These are phyloP conservation scores for Solanum piurae DNA, from an alignment of 257 asterid genomes.

Conservation along the genomic window DNA sequence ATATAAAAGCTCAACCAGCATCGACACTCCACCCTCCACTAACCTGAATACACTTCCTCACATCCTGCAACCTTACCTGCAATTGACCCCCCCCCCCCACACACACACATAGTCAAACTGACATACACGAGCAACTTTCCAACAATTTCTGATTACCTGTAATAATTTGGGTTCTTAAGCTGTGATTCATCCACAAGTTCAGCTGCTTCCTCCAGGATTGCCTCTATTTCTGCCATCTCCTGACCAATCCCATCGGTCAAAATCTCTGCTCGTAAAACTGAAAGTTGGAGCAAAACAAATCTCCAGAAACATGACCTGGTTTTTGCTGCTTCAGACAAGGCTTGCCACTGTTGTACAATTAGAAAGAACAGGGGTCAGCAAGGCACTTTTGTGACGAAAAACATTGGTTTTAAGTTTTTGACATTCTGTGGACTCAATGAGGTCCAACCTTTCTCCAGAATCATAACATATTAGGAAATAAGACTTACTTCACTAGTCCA, in stretches of 20 bases:
- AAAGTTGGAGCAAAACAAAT: slow-evolving; percentile 75
- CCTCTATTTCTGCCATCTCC: slow-evolving; percentile 89
- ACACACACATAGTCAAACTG: not conserved
- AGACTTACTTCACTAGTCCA: not conserved
- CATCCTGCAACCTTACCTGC: not conserved
- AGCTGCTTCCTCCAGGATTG: slow-evolving; percentile 93
- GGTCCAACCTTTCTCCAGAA: not conserved
- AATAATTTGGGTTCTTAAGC: slow-evolving; percentile 81
- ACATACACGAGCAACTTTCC: not conserved
- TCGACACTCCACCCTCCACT: not conserved
- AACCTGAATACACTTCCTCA: not conserved
- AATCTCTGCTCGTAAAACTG: slow-evolving; percentile 57
- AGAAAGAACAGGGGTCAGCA: slow-evolving; percentile 16
- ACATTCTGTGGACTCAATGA: not conserved
- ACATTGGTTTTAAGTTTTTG: not conserved
- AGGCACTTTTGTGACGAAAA: not conserved
- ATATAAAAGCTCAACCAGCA: not conserved
- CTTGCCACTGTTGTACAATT: slow-evolving; percentile 62
- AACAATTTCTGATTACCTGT: slow-evolving; percentile 43
- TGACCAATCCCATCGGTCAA: slow-evolving; percentile 55
- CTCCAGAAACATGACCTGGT: slow-evolving; percentile 82
- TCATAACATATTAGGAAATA: not conserved
- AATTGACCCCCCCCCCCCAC: not conserved
- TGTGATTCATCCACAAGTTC: slow-evolving; percentile 85
- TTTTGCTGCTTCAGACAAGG: slow-evolving; percentile 77